Evolutionary conservation across 2,329 filamentous ascomycete species (phyloP), one percentile per base, ranked within the genome.

Genomic region (Arthroderma uncinatum): DNA sequence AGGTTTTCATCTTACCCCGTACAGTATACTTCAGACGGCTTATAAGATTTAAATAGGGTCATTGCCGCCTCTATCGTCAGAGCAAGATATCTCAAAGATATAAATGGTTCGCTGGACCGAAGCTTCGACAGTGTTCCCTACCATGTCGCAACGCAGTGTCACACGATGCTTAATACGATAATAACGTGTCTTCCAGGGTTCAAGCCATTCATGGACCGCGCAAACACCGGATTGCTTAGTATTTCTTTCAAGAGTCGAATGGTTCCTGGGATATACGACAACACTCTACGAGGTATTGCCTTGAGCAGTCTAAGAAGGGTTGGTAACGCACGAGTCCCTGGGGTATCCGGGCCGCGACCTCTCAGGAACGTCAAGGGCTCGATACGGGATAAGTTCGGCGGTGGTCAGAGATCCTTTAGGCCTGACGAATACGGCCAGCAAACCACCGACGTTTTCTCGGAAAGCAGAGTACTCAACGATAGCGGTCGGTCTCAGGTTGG

Each of bases 181-280:
- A 39, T 53, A 23, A 39, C 50, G 14, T 53, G 50, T 30, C 33
- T 53, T 14, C 50, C 50, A 2, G 50, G 33, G 3, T 53, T 53
- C 33, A 53, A 53, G 8, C 50, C 50, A 4, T 53, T 53, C 16
- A 53, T 53, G 50, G 50, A 53, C 50, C 33, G 50, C 8, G 50
- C 50, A 14, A 53, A 53, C 16, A 53, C 50, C 1, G 50, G 50
- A 23, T 36, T 53, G 7, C 33, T 53, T 9, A 53, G 50, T 7
- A 53, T 53, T 21, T 53, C 50, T 1, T 53, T 53, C 16, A 53
- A 53, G 23, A 36, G 36, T 14, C 50, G 36, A n/a, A n/a, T 39
- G 33, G 33, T 21, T 9, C n/a, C n/a, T 10, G 50, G 50, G 16
- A 21, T 39, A 3, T 53, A 53, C 33, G 50, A 53, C 19, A 53